Evolutionary conservation across 345 rosid species (phyloP).

Genomic region (Eucalyptus sp.): DNA sequence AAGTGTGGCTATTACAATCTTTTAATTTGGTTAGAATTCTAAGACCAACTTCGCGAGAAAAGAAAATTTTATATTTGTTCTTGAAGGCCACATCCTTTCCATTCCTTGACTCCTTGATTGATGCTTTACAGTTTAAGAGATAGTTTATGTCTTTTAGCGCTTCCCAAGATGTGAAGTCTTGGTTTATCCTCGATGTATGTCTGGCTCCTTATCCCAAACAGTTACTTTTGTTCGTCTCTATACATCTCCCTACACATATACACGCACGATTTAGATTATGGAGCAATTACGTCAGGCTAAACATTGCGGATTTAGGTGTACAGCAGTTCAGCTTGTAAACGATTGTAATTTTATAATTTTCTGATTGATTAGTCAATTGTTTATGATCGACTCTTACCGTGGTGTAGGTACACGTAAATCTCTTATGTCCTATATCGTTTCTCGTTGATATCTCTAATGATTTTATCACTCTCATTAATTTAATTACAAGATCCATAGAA

Average conservation of each 20-base stretch:
- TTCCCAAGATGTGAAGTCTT: not conserved
- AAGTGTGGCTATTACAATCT: not conserved
- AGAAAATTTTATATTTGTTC: not conserved
- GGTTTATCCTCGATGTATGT: not conserved
- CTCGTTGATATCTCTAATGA: not conserved
- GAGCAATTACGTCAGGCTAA: not conserved
- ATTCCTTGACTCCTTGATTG: not conserved
- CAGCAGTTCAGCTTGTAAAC: not conserved
- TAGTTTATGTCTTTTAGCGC: not conserved
- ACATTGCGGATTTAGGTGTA: not conserved
- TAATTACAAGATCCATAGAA: not conserved
- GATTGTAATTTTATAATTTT: not conserved
- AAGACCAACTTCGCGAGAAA: not conserved
- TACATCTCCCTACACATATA: too few species aligned
- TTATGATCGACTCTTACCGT: not conserved
- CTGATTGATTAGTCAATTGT: not conserved
- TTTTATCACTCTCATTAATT: not conserved
- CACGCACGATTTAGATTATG: too few species aligned
- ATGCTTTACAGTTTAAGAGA: not conserved
- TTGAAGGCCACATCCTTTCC: not conserved
- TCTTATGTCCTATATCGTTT: not conserved
- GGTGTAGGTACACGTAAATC: not conserved
- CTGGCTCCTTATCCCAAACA: too few species aligned
- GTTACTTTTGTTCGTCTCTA: too few species aligned
- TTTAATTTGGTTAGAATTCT: not conserved